phyloP scores from a whole-genome alignment of 805 yeast species.

The Starmerella vitae region DNA sequence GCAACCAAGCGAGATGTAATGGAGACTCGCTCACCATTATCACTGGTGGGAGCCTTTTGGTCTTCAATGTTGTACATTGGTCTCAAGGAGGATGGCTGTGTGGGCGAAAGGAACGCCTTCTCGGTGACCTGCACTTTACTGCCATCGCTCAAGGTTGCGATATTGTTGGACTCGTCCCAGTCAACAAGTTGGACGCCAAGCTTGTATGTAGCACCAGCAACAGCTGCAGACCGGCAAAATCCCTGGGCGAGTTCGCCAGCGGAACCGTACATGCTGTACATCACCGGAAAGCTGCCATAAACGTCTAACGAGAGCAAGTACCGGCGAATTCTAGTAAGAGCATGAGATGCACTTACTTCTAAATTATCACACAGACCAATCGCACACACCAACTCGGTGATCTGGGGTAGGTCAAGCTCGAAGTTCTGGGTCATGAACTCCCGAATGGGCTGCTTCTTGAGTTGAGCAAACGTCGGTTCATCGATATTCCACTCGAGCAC shows the following conservation, averaged over 20 bases:
- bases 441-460: slow-evolving; percentile 42
- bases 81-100: slow-evolving; percentile 19
- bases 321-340: slow-evolving; percentile 67
- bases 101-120: slow-evolving; percentile 60
- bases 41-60: slow-evolving; percentile 5
- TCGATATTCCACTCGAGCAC: slow-evolving; percentile 56
- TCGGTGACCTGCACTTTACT: slow-evolving; percentile 62
- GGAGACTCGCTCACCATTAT: slow-evolving; percentile 15
- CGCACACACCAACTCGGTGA: slow-evolving; percentile 70
- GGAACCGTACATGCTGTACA: slow-evolving; percentile 86
- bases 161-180: slow-evolving; percentile 51
- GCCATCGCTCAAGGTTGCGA: slow-evolving; percentile 54
- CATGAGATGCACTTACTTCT: slow-evolving; percentile 54
- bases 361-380: slow-evolving; percentile 63
- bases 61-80: slow-evolving; percentile 15
- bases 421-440: slow-evolving; percentile 51
- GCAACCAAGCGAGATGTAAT: slow-evolving; percentile 64
- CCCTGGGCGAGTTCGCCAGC: slow-evolving; percentile 95
- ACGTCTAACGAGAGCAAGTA: slow-evolving; percentile 76
- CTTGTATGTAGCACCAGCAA: slow-evolving; percentile 90
- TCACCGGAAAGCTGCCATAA: slow-evolving; percentile 87
- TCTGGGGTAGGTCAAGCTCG: slow-evolving; percentile 58
- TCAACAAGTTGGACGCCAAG: slow-evolving; percentile 51
- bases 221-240: slow-evolving; percentile 94
- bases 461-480: slow-evolving; percentile 43